Percentiles rank a stretch among this genome's conserved stretches.
Conservation (phyloP, 345 rosid genomes). For the Euphorbia tirucalli region DNA sequence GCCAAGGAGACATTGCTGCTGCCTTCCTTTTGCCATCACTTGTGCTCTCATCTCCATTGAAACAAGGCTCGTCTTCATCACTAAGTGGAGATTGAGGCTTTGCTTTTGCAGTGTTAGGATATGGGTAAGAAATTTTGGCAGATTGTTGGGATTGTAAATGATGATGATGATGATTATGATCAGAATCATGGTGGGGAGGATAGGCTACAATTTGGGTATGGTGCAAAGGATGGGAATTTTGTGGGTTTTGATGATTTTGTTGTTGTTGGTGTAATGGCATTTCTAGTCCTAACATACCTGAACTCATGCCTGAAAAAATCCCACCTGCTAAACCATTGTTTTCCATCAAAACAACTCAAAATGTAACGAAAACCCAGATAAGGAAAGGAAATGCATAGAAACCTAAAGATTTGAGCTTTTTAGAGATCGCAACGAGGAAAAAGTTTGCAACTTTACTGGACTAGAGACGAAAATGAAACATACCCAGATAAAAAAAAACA, state of each 20-base stretch:
- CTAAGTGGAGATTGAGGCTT: slow-evolving; percentile 59
- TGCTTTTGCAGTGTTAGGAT: slow-evolving; percentile 35
- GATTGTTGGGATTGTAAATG: slow-evolving; percentile 43
- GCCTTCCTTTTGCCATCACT: slow-evolving; percentile 54
- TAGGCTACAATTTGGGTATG: too few species aligned
- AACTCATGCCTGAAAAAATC: slow-evolving; percentile 62
- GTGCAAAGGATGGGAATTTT: slow-evolving; percentile 42
- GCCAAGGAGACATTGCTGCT: slow-evolving; percentile 61
- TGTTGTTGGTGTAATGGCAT: slow-evolving; percentile 59
- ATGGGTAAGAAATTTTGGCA: slow-evolving; percentile 39
- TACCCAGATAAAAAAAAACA: slow-evolving; percentile 3
- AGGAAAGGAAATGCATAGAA: too few species aligned
- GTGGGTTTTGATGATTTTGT: slow-evolving; percentile 37
- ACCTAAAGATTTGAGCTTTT: background rate
- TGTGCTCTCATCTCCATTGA: slow-evolving; percentile 48
- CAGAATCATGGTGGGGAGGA: slow-evolving; percentile 42
- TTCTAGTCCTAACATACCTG: slow-evolving; percentile 76
- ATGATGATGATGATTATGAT: slow-evolving; percentile 31
- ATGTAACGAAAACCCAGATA: background rate
- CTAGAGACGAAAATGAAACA: background rate
- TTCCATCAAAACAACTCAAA: slow-evolving; percentile 58
- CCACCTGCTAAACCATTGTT: slow-evolving; percentile 56
- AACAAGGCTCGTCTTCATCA: slow-evolving; percentile 74
- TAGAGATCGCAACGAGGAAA: background rate
- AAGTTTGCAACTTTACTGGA: background rate